Conservation (phyloP, 176 grass and related monocot species). For the Chloris gayana region DNA sequence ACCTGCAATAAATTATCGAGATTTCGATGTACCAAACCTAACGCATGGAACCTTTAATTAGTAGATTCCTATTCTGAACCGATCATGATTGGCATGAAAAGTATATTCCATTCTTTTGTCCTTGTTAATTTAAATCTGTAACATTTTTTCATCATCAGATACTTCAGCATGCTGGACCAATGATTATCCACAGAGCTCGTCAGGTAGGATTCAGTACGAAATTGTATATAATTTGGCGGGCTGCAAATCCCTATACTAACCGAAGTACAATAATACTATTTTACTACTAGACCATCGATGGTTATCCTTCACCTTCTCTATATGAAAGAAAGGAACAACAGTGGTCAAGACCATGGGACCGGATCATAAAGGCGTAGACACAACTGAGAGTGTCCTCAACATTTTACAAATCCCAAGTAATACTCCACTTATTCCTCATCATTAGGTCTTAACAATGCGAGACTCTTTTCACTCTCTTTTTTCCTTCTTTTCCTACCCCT, state of each 20-base stretch:
- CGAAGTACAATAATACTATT: conserved; percentile 10
- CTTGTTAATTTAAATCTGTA: conserved; percentile 1
- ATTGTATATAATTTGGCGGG: neutral
- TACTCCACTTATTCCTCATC: conserved; percentile 46
- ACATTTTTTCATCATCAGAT: conserved; percentile 32
- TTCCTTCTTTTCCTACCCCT: conserved; percentile 27
- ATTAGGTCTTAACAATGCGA: conserved; percentile 43
- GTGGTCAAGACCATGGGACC: neutral
- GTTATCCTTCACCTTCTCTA: neutral
- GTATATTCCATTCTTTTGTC: conserved; percentile 32
- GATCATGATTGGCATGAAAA: conserved; percentile 17
- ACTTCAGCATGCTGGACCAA: conserved; percentile 11
- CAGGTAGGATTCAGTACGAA: neutral
- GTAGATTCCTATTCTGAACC: conserved; percentile 37
- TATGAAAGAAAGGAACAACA: neutral
- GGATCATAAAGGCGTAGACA: neutral
- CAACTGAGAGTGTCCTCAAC: conserved; percentile 16
- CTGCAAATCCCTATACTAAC: neutral
- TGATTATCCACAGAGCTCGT: conserved; percentile 10
- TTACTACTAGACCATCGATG: neutral
- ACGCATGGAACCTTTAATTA: conserved; percentile 31
- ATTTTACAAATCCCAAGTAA: conserved; percentile 46
- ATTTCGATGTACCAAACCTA: conserved; percentile 13
- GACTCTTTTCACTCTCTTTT: conserved; percentile 16
- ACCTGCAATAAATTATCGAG: neutral